These are phyloP conservation scores for Coemansia sp. DNA, from an alignment of 192 early-diverging fungal species.

Conservation along the genomic window DNA sequence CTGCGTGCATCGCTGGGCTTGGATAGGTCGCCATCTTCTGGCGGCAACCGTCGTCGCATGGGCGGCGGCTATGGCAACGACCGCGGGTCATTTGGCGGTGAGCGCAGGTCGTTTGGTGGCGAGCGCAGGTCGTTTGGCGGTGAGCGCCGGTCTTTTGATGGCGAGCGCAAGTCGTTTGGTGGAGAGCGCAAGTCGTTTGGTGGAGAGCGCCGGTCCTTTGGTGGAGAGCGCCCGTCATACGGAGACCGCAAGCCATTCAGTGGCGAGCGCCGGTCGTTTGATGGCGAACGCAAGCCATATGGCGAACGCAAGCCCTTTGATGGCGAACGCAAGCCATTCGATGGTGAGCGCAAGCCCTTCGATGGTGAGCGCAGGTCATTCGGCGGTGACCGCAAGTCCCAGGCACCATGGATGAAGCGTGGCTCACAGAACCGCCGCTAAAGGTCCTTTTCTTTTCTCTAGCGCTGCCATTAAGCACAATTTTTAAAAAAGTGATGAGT, in stretches of 20 bases:
- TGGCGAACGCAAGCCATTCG: too few relatives aligned
- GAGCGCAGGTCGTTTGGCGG: background rate
- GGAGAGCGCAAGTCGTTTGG: background rate
- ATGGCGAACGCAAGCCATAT: background rate
- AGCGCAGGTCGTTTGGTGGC: constrained; percentile 1
- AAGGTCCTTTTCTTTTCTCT: background rate
- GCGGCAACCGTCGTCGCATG: constrained; percentile 3
- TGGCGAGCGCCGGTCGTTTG: background rate
- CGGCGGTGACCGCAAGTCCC: background rate
- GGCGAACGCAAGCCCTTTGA: too few relatives aligned
- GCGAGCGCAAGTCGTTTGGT: background rate
- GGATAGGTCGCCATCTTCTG: background rate
- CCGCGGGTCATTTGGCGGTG: constrained; percentile 2
- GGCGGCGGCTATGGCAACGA: background rate
- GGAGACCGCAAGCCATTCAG: background rate
- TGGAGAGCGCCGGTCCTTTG: background rate
- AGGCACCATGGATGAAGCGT: constrained; percentile 12
- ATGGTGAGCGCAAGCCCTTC: background rate
- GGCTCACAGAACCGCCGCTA: constrained; percentile 4
- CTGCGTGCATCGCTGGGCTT: constrained; percentile 5
- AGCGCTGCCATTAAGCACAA: background rate
- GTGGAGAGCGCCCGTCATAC: background rate
- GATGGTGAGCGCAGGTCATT: too few relatives aligned
- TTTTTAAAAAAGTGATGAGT: background rate
- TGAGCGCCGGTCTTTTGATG: background rate